These are phyloP conservation scores for Alternaria solani DNA, from an alignment of 2,329 filamentous ascomycete species.

Conservation along the genomic window DNA sequence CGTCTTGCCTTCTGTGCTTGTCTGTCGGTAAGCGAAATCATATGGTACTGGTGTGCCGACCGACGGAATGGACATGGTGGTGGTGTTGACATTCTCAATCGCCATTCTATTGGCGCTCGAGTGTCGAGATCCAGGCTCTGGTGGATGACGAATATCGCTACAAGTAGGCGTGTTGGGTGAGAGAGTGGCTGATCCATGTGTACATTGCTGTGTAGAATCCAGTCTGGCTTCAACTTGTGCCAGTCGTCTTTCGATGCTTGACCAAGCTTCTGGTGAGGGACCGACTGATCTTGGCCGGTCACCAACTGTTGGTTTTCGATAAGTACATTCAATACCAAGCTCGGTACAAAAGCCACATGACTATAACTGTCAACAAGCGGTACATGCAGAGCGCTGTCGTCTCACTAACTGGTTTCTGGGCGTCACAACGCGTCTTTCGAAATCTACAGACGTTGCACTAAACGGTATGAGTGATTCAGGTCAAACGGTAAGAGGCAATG, in stretches of 20 bases:
- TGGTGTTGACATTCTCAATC: conserved; percentile 23
- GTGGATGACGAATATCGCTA: conserved; percentile 21
- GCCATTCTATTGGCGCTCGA: conserved; percentile 28
- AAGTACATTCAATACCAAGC: conserved; percentile 39
- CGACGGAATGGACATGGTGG: conserved; percentile 16
- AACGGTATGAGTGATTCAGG: conserved; percentile 4
- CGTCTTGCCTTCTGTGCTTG: conserved; percentile 33
- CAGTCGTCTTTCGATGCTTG: conserved; percentile 34
- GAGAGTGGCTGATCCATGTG: conserved; percentile 24
- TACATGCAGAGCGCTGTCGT: background rate
- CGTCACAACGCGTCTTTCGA: conserved; percentile 40
- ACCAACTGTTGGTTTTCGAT: conserved; percentile 34
- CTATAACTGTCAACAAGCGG: background rate
- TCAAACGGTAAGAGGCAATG: conserved; percentile 6
- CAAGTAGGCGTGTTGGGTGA: conserved; percentile 26
- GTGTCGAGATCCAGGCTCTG: conserved; percentile 18
- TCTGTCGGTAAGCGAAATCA: conserved; percentile 40
- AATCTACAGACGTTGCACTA: conserved; percentile 43
- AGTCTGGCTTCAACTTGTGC: conserved; percentile 33
- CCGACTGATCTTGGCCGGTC: conserved; percentile 27
- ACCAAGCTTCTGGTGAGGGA: conserved; percentile 28
- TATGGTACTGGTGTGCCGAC: conserved; percentile 25
- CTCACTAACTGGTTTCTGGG: conserved; percentile 27
- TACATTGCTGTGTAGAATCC: conserved; percentile 28
- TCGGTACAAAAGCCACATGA: conserved; percentile 33